Evolutionary conservation across 1,139 yeast species (phyloP).

Genomic region (Candida pseudoviswanathii): DNA sequence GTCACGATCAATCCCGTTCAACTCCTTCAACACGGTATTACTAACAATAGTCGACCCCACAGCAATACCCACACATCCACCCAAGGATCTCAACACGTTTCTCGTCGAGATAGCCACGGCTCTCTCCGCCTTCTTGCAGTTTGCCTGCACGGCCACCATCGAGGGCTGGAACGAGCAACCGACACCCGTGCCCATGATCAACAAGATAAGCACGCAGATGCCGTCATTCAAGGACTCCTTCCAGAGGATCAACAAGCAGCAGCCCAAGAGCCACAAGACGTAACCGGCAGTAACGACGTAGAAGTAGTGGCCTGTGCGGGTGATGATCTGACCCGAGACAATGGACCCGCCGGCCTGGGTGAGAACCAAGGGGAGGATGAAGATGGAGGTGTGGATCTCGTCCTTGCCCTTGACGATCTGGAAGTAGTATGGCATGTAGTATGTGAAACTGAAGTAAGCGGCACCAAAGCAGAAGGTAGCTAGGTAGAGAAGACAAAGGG

Average conservation of each 20-base stretch:
- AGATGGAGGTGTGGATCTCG: slow-evolving; percentile 39
- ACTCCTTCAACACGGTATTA: slow-evolving; percentile 20
- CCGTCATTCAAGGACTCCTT: slow-evolving; percentile 32
- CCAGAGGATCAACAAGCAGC: slow-evolving; percentile 41
- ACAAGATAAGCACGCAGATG: slow-evolving; percentile 33
- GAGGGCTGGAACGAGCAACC: slow-evolving; percentile 39
- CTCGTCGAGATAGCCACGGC: slow-evolving; percentile 59
- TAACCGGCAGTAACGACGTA: slow-evolving; percentile 46
- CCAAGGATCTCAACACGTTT: slow-evolving; percentile 54
- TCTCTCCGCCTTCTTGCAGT: slow-evolving; percentile 50
- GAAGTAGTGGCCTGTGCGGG: slow-evolving; percentile 44
- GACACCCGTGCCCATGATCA: slow-evolving; percentile 50
- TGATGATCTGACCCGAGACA: slow-evolving; percentile 45
- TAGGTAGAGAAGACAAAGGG: slow-evolving; percentile 41
- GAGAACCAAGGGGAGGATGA: slow-evolving; percentile 45
- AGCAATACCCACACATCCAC: slow-evolving; percentile 49
- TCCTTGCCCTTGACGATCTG: slow-evolving; percentile 48
- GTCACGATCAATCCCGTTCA: slow-evolving; percentile 5
- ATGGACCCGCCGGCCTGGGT: slow-evolving; percentile 43
- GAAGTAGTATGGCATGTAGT: slow-evolving; percentile 53
- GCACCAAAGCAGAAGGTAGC: slow-evolving; percentile 54
- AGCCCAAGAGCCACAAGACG: slow-evolving; percentile 43
- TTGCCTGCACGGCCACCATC: slow-evolving; percentile 58
- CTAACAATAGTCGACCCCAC: slow-evolving; percentile 28
- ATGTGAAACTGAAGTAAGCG: slow-evolving; percentile 45